phyloP scores from a whole-genome alignment of 1,139 yeast species.

The Suhomyces panamericanus region DNA sequence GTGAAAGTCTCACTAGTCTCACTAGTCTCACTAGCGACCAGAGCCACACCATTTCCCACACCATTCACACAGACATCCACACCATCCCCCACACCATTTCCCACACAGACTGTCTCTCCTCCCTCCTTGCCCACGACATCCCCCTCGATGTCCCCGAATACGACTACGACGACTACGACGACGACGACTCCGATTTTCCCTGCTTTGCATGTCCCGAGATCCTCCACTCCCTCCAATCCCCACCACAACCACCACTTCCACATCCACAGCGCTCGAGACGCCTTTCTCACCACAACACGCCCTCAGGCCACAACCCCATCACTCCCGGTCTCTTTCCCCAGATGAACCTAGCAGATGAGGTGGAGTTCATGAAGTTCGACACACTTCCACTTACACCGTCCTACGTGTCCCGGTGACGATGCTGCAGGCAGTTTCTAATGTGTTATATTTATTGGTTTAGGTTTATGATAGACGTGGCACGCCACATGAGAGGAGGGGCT shows the following conservation, averaged over 20 bases:
- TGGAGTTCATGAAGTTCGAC: constrained; percentile 28
- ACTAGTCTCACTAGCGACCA: too few relatives aligned
- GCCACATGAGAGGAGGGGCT: neutral
- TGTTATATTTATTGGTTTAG: constrained; percentile 3
- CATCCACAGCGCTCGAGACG: neutral
- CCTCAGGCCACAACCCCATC: constrained; percentile 24
- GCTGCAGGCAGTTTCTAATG: constrained; percentile 5
- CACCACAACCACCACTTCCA: too few relatives aligned
- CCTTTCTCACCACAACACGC: constrained; percentile 11
- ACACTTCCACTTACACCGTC: constrained; percentile 36
- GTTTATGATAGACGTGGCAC: neutral
- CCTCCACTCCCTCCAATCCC: too few relatives aligned
- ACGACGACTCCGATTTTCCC: neutral
- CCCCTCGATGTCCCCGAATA: neutral
- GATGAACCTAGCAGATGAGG: constrained; percentile 30
- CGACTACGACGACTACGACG: constrained; percentile 13
- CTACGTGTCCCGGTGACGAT: constrained; percentile 16
- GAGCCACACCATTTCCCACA: neutral
- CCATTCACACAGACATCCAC: neutral
- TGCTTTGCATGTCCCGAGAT: neutral
- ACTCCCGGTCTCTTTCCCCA: constrained; percentile 42
- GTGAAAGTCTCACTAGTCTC: too few relatives aligned
- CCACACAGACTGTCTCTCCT: neutral
- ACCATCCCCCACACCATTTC: neutral
- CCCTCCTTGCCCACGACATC: neutral